Evolutionary conservation across 108 stramenopile genomes (phyloP).

Genomic region (Nannochloropsis salina): DNA sequence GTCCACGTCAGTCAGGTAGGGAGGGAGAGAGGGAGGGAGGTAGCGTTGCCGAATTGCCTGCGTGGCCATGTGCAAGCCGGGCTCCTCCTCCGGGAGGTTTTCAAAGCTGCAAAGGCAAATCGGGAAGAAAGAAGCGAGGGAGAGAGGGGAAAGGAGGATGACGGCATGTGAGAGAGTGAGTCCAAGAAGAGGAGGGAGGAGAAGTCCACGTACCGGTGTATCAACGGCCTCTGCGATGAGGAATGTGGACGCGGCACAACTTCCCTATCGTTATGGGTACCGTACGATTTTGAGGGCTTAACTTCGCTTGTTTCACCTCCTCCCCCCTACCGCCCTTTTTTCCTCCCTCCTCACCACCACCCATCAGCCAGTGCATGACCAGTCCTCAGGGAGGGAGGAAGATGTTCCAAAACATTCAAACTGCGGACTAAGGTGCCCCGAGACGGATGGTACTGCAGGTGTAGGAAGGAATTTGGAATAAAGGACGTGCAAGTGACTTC

Average conservation of each 20-base stretch:
- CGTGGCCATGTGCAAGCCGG: neutral
- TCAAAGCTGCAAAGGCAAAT: neutral
- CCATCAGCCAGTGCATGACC: neutral
- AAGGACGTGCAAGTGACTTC: too few relatives aligned
- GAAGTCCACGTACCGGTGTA: neutral
- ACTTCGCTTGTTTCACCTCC: neutral
- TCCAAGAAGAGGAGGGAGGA: neutral
- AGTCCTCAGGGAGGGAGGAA: neutral
- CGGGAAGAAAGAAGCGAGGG: neutral
- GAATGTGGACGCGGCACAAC: neutral
- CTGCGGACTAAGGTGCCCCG: neutral
- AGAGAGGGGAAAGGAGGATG: neutral
- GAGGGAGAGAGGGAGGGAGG: neutral
- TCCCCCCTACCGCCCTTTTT: neutral
- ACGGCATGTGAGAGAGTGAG: neutral
- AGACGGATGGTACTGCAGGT: neutral
- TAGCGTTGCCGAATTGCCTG: neutral
- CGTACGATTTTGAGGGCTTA: neutral
- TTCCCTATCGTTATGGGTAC: neutral
- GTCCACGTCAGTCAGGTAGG: neutral
- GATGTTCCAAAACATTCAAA: neutral
- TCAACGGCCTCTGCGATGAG: neutral
- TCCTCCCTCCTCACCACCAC: neutral
- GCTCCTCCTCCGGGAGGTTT: neutral
- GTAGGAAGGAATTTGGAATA: neutral